phyloP scores from a whole-genome alignment of 441 rosid genomes.

The Mallotus japonicus region DNA sequence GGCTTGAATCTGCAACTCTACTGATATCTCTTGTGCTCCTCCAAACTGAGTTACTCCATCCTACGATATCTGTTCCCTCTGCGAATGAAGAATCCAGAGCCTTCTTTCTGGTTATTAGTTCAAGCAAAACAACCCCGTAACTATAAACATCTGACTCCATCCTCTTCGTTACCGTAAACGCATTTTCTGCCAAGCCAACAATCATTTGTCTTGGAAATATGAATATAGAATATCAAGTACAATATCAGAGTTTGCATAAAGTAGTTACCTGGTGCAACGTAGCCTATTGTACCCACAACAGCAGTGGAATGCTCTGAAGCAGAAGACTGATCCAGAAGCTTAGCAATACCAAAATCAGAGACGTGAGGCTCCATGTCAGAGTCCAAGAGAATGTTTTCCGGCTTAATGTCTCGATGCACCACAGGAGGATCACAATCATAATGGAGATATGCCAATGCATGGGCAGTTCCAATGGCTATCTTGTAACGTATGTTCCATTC shows the following conservation, averaged over 20 bases:
- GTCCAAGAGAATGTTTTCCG: constrained; percentile 37
- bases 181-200: constrained; percentile 51
- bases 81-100: constrained; percentile 33
- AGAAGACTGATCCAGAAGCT: constrained; percentile 51
- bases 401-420: constrained; percentile 66
- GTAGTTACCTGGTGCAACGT: constrained; percentile 70
- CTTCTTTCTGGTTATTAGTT: constrained; percentile 62
- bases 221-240: too few relatives aligned
- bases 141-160: constrained; percentile 78
- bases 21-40: constrained; percentile 33
- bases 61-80: constrained; percentile 46
- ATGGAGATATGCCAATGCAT: constrained; percentile 82
- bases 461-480: constrained; percentile 68
- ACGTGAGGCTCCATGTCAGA: constrained; percentile 76
- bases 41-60: constrained; percentile 48
- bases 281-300: constrained; percentile 67
- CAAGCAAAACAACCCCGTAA: constrained; percentile 71
- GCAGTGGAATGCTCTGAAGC: constrained; percentile 35
- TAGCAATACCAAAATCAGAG: constrained; percentile 81
- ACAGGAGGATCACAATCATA: constrained; percentile 69
- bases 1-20: constrained; percentile 44
- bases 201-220: too few relatives aligned
- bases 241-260: too few relatives aligned
- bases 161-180: constrained; percentile 46
- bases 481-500: constrained; percentile 60